Conservation (phyloP, 2,329 filamentous ascomycete genomes). For the Diaporthe amygdali region DNA sequence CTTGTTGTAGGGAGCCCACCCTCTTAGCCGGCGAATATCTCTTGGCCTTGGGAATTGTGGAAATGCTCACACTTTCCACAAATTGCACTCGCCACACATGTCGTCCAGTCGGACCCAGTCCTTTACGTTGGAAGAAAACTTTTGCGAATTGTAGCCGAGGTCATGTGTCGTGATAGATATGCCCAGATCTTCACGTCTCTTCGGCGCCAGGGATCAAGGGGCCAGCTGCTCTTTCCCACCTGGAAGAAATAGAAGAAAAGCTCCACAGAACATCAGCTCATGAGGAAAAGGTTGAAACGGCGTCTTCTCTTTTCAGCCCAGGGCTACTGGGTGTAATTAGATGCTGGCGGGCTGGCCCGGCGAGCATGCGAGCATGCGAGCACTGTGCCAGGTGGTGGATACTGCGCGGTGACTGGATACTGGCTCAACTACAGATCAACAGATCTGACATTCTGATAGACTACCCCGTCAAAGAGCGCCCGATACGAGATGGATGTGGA, state of each 20-base stretch:
- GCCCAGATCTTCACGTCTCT: neutral
- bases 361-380: neutral
- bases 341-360: neutral
- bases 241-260: neutral
- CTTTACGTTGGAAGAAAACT: neutral
- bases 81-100: neutral
- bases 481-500: conserved; percentile 4
- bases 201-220: neutral
- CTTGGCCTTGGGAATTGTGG: too few relatives aligned
- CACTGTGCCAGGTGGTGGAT: neutral
- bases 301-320: neutral
- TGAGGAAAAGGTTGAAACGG: neutral
- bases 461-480: neutral
- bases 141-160: neutral
- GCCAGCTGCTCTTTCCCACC: neutral
- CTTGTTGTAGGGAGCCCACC: too few relatives aligned
- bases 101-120: neutral
- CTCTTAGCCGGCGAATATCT: too few relatives aligned
- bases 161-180: conserved; percentile 5
- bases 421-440: neutral
- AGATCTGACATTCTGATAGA: conserved; percentile 9
- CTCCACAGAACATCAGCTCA: conserved; percentile 21
- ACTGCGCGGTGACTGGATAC: neutral
- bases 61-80: neutral
- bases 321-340: neutral